A percentile compares a stretch with the other conserved stretches of the same genome.
Evolutionary conservation across 352 stramenopile genomes (phyloP).

Genomic region (Phytophthora hybrid): DNA sequence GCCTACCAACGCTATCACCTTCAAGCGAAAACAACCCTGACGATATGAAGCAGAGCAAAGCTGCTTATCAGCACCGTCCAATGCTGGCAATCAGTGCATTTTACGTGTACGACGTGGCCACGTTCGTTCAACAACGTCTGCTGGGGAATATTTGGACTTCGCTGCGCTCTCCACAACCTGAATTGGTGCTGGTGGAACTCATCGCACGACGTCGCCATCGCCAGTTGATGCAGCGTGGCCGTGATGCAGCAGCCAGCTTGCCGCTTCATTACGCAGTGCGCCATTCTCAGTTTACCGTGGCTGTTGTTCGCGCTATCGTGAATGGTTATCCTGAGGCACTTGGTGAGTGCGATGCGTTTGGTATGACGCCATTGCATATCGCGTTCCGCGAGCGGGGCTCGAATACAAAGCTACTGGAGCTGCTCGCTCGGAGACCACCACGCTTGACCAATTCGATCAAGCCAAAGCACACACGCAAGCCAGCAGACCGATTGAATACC

Average conservation of each 20-base stretch:
- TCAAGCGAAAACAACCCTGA: background rate
- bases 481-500: background rate
- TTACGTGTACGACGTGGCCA: slow-evolving; percentile 51
- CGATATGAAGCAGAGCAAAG: background rate
- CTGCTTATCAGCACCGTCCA: slow-evolving; percentile 19
- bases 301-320: slow-evolving; percentile 51
- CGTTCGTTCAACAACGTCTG: slow-evolving; percentile 53
- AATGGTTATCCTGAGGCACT: slow-evolving; percentile 53
- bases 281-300: slow-evolving; percentile 40
- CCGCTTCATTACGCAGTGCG: slow-evolving; percentile 71
- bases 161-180: slow-evolving; percentile 32
- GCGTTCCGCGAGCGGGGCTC: slow-evolving; percentile 54
- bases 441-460: background rate
- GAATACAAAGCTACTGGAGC: slow-evolving; percentile 28
- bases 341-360: slow-evolving; percentile 51
- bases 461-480: background rate
- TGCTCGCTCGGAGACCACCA: slow-evolving; percentile 36
- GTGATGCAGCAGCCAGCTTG: slow-evolving; percentile 48
- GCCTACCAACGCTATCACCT: background rate
- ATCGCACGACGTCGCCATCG: slow-evolving; percentile 58
- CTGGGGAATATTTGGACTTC: slow-evolving; percentile 61
- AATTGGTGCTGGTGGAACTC: slow-evolving; percentile 54
- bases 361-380: slow-evolving; percentile 72
- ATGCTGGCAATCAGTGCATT: slow-evolving; percentile 51
- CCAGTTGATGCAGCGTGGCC: slow-evolving; percentile 61